These are phyloP conservation scores for Pleurostoma richardsiae DNA, from an alignment of 2,329 filamentous ascomycete species.

Conservation along the genomic window DNA sequence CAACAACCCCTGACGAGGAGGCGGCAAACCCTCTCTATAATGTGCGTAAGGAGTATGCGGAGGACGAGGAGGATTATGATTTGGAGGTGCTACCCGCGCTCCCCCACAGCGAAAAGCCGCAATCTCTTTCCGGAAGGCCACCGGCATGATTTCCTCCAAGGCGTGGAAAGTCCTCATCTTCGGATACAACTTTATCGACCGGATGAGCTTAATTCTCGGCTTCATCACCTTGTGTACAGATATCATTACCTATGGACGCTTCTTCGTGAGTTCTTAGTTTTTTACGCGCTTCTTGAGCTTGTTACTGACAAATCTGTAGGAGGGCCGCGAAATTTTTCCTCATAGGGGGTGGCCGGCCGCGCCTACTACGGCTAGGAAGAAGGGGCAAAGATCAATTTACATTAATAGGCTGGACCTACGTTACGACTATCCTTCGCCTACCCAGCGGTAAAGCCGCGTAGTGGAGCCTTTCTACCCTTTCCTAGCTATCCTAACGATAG, in stretches of 20 bases:
- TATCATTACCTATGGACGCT: conserved; percentile 70
- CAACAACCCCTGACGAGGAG: conserved; percentile 46
- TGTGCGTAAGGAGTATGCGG: conserved; percentile 33
- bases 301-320: conserved; percentile 34
- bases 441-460: too few relatives aligned
- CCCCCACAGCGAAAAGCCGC: conserved; percentile 38
- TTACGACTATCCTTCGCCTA: too few relatives aligned
- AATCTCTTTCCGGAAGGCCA: conserved; percentile 48
- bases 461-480: too few relatives aligned
- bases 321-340: conserved; percentile 59
- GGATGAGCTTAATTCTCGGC: conserved; percentile 71
- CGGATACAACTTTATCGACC: conserved; percentile 65
- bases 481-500: too few relatives aligned
- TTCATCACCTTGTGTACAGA: conserved; percentile 71
- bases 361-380: too few relatives aligned
- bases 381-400: too few relatives aligned
- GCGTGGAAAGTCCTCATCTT: conserved; percentile 54
- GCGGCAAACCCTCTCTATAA: conserved; percentile 11
- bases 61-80: conserved; percentile 37
- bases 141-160: conserved; percentile 48
- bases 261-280: conserved; percentile 62
- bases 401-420: too few relatives aligned
- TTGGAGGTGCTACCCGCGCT: conserved; percentile 29
- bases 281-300: too few relatives aligned
- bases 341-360: too few relatives aligned